Evolutionary conservation across 768 basidiomycete genomes (phyloP), one percentile per base, ranked within the genome.

Genomic region (Leccinum boreale): DNA sequence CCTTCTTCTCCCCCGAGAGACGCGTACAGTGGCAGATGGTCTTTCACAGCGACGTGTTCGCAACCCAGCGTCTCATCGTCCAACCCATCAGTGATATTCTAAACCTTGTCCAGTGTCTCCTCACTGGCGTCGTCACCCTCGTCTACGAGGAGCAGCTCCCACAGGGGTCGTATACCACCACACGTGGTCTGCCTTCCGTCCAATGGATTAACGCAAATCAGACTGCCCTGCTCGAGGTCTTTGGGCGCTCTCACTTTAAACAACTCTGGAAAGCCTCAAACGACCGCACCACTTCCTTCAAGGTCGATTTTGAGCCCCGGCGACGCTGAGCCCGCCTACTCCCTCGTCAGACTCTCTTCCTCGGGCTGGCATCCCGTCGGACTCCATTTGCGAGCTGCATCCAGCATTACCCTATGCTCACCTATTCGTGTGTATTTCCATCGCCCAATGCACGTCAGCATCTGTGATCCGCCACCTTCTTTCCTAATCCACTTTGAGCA

Each of bases 21-120:
- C 84, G 89, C 58, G 82, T 92, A 48, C 90, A 92, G 69, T 93
- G 91, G 90, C 84, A 92, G 70, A 91, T 92, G 90, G 89, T 91
- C 65, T 93, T 93, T 69, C 90, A 87, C 69, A 84, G 82, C 66
- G 86, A 87, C 72, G 83, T 85, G 52, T 89, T 88, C 73, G 85
- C 86, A 65, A 85, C 83, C 28, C 80, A 86, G 56, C 79, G 86
- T 33, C 85, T 86, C 70, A 81, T 85, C 62, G 82, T 84, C 55
- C 80, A 82, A 29, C 87, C 87, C 50, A 81, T 89, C 70, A 83
- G 80, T 72, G 86, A 88, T 70, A 85, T 89, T 63, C 76, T 88
- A 58, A 80, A 79, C 69, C 79, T 89, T 57, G 69, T 88, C 42
- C 87, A 89, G 67, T 89, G 87, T 65, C 83, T 89, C 44, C 81